Base-by-base conservation (phyloP, 1,284 basidiomycete species). In the Marasmius sp. region DNA sequence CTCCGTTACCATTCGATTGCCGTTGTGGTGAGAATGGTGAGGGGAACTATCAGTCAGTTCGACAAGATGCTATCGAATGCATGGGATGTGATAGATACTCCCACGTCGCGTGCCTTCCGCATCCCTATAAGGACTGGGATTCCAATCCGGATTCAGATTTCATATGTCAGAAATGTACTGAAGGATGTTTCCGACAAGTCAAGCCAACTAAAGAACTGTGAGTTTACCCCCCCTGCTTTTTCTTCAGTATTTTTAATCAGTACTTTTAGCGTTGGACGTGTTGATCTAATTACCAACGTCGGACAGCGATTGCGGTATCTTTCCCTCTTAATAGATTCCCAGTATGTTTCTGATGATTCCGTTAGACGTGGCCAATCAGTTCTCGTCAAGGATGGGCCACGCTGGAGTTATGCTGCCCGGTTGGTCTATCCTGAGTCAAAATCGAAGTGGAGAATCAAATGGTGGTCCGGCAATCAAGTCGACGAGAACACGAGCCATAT, bases 91-190 rank as follows among this genome's bases (percentile, higher is more conserved):
- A 57, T 0, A 51, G 64, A 9, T 71, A 68, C 64, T 68, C 66
- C 2, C 70, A 73, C 61, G 57, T 70, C n/a, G 67, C 70, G 2
- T 73, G 71, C 59, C n/a, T n/a, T n/a, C n/a, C n/a, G n/a, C n/a
- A n/a, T n/a, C n/a, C n/a, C n/a, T n/a, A n/a, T n/a, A n/a, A n/a
- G n/a, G n/a, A n/a, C n/a, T n/a, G n/a, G n/a, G n/a, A n/a, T n/a
- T n/a, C n/a, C n/a, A n/a, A n/a, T n/a, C n/a, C n/a, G n/a, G n/a
- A n/a, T n/a, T 64, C 43, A 14, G 63, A 34, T 3, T 54, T 60
- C 22, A 20, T 33, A 8, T 54, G 59, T 34, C 39, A 53, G n/a
- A 45, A 22, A 7, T 60, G 59, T 20, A 33, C 11, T 18, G 20
- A 27, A 33, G 55, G 33, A n/a, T n/a, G n/a, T n/a, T n/a, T n/a